phyloP scores from a whole-genome alignment of 306 rosid genomes.

The Dicorynia guianensis region DNA sequence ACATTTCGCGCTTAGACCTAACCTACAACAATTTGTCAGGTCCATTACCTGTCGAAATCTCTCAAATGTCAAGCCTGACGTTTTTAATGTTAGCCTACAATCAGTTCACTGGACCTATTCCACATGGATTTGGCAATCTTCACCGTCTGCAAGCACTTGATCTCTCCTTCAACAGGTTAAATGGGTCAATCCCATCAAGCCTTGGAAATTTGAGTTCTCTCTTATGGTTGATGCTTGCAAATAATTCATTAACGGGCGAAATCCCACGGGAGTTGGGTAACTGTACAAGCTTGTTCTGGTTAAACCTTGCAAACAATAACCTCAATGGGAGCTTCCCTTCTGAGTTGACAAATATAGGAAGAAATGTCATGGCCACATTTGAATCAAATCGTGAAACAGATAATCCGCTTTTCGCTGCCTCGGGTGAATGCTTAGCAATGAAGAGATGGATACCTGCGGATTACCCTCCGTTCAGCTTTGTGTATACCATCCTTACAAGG shows the following conservation, averaged over 20 bases:
- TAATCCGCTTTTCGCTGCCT: constrained; percentile 50
- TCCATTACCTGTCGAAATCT: constrained; percentile 71
- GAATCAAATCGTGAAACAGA: constrained; percentile 40
- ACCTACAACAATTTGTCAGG: constrained; percentile 76
- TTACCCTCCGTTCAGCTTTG: constrained; percentile 89
- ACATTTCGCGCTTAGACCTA: constrained; percentile 62
- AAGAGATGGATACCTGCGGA: constrained; percentile 94
- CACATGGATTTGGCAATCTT: constrained; percentile 62
- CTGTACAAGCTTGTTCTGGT: constrained; percentile 86
- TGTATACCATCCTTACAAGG: constrained; percentile 70
- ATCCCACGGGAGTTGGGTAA: constrained; percentile 82
- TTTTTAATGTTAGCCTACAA: constrained; percentile 72
- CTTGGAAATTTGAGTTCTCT: constrained; percentile 77
- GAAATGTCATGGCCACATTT: constrained; percentile 60
- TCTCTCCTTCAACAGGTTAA: constrained; percentile 69
- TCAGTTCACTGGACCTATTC: constrained; percentile 66
- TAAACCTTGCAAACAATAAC: constrained; percentile 81
- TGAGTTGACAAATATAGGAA: constrained; percentile 70
- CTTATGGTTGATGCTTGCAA: constrained; percentile 85
- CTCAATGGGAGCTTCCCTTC: constrained; percentile 71
- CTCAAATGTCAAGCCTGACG: constrained; percentile 60
- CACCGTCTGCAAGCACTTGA: constrained; percentile 66
- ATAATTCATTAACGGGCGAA: constrained; percentile 65
- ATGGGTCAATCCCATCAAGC: constrained; percentile 71
- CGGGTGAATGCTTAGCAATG: constrained; percentile 82